A percentile compares a stretch with the other conserved stretches of the same genome.
These are phyloP conservation scores for Babesia caballi DNA, from an alignment of 169 alveolate genomes.

Conservation along the genomic window DNA sequence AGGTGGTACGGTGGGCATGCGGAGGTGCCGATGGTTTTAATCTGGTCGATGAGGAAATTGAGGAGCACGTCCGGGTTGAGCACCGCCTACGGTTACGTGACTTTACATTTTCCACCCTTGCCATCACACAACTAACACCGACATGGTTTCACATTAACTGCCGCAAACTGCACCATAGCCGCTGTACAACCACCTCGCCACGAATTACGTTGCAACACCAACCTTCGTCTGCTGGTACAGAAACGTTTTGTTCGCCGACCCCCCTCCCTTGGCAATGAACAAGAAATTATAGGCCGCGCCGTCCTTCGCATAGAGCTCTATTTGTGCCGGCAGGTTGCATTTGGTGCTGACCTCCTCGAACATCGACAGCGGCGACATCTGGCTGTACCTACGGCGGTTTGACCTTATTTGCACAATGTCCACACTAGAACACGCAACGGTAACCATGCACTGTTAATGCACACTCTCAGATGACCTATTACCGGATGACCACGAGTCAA, in stretches of 20 bases:
- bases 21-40: constrained; percentile 82
- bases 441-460: not conserved
- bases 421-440: not conserved
- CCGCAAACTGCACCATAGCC: not conserved
- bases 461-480: not conserved
- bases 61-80: constrained; percentile 69
- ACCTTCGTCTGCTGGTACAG: constrained; percentile 84
- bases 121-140: not conserved
- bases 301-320: constrained; percentile 66
- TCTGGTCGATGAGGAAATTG: constrained; percentile 74
- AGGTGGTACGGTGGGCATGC: constrained; percentile 91
- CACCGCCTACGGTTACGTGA: constrained; percentile 74
- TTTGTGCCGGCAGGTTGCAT: constrained; percentile 85
- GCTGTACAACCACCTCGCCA: not conserved
- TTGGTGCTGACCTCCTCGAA: constrained; percentile 84
- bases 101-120: not conserved
- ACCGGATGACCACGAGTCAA: not conserved
- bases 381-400: constrained; percentile 65
- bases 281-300: constrained; percentile 76
- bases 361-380: constrained; percentile 84
- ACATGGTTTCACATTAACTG: not conserved
- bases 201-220: not conserved
- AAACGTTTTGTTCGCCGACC: constrained; percentile 86
- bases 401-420: not conserved
- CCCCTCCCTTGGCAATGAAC: constrained; percentile 87